phyloP scores from a whole-genome alignment of 805 yeast species.

The Yarrowia osloensis region DNA sequence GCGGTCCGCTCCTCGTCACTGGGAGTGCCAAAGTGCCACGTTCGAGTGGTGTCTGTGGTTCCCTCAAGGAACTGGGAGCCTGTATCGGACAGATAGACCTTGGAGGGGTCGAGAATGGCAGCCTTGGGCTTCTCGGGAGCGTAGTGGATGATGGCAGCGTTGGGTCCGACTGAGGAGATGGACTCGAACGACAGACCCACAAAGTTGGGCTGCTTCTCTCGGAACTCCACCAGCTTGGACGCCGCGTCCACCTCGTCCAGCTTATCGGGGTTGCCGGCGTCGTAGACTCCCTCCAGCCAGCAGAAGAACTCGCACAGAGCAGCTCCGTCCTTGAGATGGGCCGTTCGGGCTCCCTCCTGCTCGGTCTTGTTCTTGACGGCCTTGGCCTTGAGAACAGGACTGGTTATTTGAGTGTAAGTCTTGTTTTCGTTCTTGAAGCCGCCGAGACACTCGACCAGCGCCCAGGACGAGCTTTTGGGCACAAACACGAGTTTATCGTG shows the following conservation, averaged over 20 bases:
- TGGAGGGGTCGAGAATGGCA: conserved; percentile 62
- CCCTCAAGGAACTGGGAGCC: conserved; percentile 94
- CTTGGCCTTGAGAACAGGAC: conserved; percentile 70
- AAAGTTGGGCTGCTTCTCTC: conserved; percentile 44
- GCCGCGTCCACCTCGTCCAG: conserved; percentile 63
- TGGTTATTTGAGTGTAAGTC: conserved; percentile 44
- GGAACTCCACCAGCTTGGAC: conserved; percentile 52
- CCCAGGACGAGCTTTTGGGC: conserved; percentile 68
- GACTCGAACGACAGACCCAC: conserved; percentile 71
- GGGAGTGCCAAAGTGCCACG: conserved; percentile 68
- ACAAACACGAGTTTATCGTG: conserved; percentile 48
- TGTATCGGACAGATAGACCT: conserved; percentile 78
- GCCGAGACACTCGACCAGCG: conserved; percentile 55
- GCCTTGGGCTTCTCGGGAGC: conserved; percentile 59
- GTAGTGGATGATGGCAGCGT: conserved; percentile 78
- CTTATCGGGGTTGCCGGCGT: conserved; percentile 40
- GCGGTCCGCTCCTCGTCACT: conserved; percentile 58
- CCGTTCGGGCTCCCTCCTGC: conserved; percentile 64
- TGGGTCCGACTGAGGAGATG: conserved; percentile 72
- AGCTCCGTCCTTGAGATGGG: conserved; percentile 83
- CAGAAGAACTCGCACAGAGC: conserved; percentile 73
- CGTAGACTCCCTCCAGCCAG: conserved; percentile 73
- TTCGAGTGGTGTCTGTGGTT: conserved; percentile 94
- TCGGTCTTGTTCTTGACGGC: conserved; percentile 75
- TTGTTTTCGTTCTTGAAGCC: conserved; percentile 42